These are phyloP conservation scores for Gossypium rotundifolium DNA, from an alignment of 345 rosid genomes.

Conservation along the genomic window DNA sequence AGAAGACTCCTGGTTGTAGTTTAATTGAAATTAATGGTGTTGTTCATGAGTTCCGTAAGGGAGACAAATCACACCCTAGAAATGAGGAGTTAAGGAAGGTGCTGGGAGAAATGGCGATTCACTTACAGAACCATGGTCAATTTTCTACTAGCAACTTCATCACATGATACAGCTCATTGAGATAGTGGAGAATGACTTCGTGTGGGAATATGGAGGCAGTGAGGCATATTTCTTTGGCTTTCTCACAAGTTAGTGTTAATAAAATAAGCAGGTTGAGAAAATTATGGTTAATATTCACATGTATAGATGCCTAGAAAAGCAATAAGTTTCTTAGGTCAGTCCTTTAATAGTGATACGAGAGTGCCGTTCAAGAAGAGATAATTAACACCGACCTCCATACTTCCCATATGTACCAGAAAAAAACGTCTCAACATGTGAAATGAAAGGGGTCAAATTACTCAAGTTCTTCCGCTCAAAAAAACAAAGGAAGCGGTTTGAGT, in stretches of 20 bases:
- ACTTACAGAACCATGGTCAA: slow-evolving; percentile 18
- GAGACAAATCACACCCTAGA: slow-evolving; percentile 41
- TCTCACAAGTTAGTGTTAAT: not conserved
- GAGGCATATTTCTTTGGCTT: not conserved
- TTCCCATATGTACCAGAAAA: not conserved
- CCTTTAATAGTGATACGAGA: not conserved
- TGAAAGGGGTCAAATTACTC: not conserved
- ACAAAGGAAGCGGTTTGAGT: too few relatives aligned
- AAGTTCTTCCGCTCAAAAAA: not conserved
- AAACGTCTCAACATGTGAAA: not conserved
- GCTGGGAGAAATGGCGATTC: slow-evolving; percentile 26
- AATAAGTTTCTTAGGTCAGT: not conserved
- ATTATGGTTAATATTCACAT: not conserved
- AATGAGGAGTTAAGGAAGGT: slow-evolving; percentile 21
- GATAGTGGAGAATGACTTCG: not conserved
- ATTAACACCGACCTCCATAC: not conserved
- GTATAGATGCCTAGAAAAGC: not conserved
- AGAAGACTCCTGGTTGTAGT: slow-evolving; percentile 54
- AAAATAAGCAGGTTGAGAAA: not conserved
- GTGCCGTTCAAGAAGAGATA: too few relatives aligned
- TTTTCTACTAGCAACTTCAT: not conserved
- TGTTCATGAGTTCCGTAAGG: slow-evolving; percentile 46
- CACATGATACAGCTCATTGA: not conserved
- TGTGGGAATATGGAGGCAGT: not conserved
- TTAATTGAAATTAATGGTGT: slow-evolving; percentile 40